Base-by-base conservation (phyloP, 2,329 filamentous ascomycete species). In the Aspergillus niger region DNA sequence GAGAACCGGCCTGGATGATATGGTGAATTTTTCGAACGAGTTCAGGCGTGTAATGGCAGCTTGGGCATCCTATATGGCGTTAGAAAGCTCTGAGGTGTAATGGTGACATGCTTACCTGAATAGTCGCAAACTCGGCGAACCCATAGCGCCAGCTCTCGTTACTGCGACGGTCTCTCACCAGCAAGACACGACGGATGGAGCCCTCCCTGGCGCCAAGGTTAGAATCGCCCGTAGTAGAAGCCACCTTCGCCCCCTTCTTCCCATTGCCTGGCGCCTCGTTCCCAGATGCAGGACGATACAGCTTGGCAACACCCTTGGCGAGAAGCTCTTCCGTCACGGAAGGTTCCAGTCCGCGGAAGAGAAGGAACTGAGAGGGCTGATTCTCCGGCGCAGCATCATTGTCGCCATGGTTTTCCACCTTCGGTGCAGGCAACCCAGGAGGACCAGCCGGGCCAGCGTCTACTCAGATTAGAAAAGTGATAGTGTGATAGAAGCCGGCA, bases 61-160 rank as follows among this genome's bases (percentile, higher is more conserved):
- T 72, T 88, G 84, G 2, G 91, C 90, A 73, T 95, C 91, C 72
- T 81, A 49, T 3, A 8, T 50, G 3, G 36, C 32, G 28, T 65
- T 39, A 70, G 62, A 38, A 49, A 36, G 3, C 17, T 39, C 24
- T 28, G n/a, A 2, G 41, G 24, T 2, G 10, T 17, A 10, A 20
- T 3, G 22, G 41, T 26, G 17, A 26, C 2, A 55, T 50, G 8
- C 62, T 49, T 75, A 80, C 81, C 67, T 90, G 86, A 17, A 91
- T 80, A 0, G 86, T 89, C 68, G 86, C 88, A 72, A 93, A 96
- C 74, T 96, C 91, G 1, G 88, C 91, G 75, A 96, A 96, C 0
- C 91, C 91, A 68, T 91, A 96, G 66, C 88, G 86, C 82, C 90
- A 91, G 55, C 89, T 91, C 62, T 91, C 88, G 57, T 91, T 85